Percentiles rank a stretch among this genome's conserved stretches.
phyloP scores from a whole-genome alignment of 129 eudicot species.

The Chrysanthemum lavandulifolium region DNA sequence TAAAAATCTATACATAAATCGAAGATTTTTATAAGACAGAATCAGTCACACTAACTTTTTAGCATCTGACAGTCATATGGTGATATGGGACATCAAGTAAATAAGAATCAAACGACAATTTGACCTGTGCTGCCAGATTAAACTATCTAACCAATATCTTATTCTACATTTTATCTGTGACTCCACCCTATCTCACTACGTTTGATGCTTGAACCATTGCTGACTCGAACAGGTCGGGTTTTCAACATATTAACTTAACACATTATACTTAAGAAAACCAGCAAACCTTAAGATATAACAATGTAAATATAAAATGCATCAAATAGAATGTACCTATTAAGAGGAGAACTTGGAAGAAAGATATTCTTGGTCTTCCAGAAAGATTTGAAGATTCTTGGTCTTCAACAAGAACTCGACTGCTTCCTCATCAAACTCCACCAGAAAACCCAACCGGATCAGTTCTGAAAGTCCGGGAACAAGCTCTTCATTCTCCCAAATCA shows the following conservation, averaged over 20 bases:
- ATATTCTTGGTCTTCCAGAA: too few species aligned
- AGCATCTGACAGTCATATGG: not conserved
- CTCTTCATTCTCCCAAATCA: too few species aligned
- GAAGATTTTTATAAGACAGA: too few species aligned
- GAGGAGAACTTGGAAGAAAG: constrained; percentile 19
- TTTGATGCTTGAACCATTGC: not conserved
- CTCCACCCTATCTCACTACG: too few species aligned
- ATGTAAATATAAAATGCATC: not conserved
- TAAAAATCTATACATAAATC: not conserved
- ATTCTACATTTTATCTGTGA: too few species aligned
- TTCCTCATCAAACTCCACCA: too few species aligned
- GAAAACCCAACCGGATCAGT: too few species aligned
- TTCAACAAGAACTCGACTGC: too few species aligned
- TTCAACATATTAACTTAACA: not conserved
- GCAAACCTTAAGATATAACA: not conserved
- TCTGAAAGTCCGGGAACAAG: too few species aligned
- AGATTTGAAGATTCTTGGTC: too few species aligned
- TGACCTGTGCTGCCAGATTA: not conserved
- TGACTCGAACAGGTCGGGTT: not conserved
- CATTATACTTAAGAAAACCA: not conserved
- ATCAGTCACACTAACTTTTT: too few species aligned
- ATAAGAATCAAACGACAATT: not conserved
- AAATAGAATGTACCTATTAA: constrained; percentile 25
- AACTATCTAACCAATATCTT: not conserved
- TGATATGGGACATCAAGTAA: not conserved